Conservation (phyloP, 352 stramenopile species). For the Phytophthora podocarpi region DNA sequence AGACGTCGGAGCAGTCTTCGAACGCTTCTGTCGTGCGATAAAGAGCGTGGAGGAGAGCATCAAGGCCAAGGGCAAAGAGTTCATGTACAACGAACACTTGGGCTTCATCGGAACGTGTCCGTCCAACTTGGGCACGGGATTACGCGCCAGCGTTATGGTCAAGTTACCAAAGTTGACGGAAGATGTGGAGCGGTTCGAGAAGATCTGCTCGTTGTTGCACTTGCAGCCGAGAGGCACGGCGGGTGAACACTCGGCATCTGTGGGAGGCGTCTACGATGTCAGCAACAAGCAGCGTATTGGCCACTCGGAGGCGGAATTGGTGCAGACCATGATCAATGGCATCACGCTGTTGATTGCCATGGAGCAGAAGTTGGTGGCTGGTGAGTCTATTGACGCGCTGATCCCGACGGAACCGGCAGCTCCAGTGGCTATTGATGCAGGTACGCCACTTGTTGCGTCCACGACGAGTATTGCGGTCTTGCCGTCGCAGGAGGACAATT, state of each 20-base stretch:
- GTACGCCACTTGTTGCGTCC: slow-evolving; percentile 39
- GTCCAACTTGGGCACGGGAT: slow-evolving; percentile 73
- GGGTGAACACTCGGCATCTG: slow-evolving; percentile 70
- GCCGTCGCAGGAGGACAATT: slow-evolving; percentile 73
- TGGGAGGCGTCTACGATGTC: slow-evolving; percentile 87
- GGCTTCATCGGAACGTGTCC: slow-evolving; percentile 74
- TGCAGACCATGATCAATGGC: slow-evolving; percentile 94
- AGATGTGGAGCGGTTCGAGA: slow-evolving; percentile 58
- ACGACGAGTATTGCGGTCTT: slow-evolving; percentile 58
- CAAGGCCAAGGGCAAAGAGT: slow-evolving; percentile 62
- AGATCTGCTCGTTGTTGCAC: slow-evolving; percentile 65
- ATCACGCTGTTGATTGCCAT: slow-evolving; percentile 90
- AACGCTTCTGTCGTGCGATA: slow-evolving; percentile 67
- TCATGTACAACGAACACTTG: slow-evolving; percentile 76
- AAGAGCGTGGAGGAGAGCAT: slow-evolving; percentile 60
- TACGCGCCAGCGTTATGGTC: slow-evolving; percentile 74
- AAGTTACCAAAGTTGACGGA: slow-evolving; percentile 70
- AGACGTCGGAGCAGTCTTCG: slow-evolving; percentile 89
- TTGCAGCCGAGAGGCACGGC: slow-evolving; percentile 66
- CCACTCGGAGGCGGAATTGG: slow-evolving; percentile 90
- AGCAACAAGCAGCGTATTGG: slow-evolving; percentile 90
- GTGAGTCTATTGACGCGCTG: slow-evolving; percentile 68
- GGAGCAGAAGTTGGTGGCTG: slow-evolving; percentile 85
- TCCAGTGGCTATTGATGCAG: slow-evolving; percentile 69
- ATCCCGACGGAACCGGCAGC: slow-evolving; percentile 62